Evolutionary conservation across 345 rosid species (phyloP), one percentile per base, ranked within the genome.

Genomic region (Salix exigua): DNA sequence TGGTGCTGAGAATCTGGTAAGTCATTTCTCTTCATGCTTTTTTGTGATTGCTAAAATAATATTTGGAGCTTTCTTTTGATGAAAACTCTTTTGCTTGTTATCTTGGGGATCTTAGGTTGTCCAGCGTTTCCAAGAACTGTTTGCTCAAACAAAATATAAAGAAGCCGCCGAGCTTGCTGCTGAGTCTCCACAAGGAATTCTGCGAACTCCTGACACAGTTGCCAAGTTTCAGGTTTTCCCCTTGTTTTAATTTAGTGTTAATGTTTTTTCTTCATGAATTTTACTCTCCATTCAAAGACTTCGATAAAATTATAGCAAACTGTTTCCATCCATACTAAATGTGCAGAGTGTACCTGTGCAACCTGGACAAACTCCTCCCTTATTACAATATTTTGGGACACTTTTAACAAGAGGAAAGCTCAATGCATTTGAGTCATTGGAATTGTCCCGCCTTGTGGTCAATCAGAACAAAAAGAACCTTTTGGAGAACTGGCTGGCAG

Each of bases 91-190:
- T 60, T 48, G 4, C 8, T 53, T 77, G 38, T 16, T 16, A 60
- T 65, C 21, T 66, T 58, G 19, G 62, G 28, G 55, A 37, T 83
- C 68, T 78, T 86, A 96, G 99, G 99, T 96, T 85, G 97, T 90
- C 70, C 97, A 96, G 88, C 95, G 97, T 75, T 96, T 96, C 83
- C 98, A 96, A 88, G 99, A 94, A 79, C 82, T 94, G 25, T 96
- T 96, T 81, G 94, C 98, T 76, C 99, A 96, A 79, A 94, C 97
- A 33, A 96, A 96, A 86, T 96, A 96, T 81, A 94, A 96, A 82
- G 99, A 96, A 86, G 99, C 99, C 62, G 99, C 99, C 75, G 99
- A 96, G 86, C 97, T 96, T 76, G 99, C 99, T 83, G 97, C 99
- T 66, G 97, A 96, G 82, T 94, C 99, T 73, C 99, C 99, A 11